phyloP scores from a whole-genome alignment of 495 filamentous ascomycete genomes.

The Neohortaea acidophila region DNA sequence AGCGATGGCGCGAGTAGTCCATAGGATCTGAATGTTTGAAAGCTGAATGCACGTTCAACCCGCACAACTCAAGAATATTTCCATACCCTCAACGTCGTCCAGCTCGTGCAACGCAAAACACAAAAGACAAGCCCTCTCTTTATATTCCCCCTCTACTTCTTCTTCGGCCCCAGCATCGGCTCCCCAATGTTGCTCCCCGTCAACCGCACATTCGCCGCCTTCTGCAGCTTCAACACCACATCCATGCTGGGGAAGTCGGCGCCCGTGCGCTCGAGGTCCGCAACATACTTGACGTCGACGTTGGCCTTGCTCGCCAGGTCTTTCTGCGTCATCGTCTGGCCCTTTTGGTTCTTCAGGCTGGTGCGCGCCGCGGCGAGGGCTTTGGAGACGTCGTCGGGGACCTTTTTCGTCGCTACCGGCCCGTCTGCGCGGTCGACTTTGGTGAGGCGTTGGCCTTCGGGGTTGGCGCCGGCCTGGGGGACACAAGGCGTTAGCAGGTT shows the following conservation, averaged over 20 bases:
- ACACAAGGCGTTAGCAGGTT: conserved; percentile 8
- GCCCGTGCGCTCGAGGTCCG: conserved; percentile 59
- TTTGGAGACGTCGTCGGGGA: conserved; percentile 63
- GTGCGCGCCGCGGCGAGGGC: conserved; percentile 63
- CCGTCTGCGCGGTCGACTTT: conserved; percentile 98
- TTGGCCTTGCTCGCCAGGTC: conserved; percentile 91
- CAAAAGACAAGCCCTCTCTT: too few relatives aligned
- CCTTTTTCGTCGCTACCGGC: conserved; percentile 88
- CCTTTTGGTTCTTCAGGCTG: conserved; percentile 34
- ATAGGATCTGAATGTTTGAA: too few relatives aligned
- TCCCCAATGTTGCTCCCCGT: conserved; percentile 15
- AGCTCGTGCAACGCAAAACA: too few relatives aligned
- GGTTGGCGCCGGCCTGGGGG: conserved; percentile 12
- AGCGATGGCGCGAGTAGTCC: too few relatives aligned
- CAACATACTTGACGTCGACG: conserved; percentile 61
- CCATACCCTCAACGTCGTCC: too few relatives aligned
- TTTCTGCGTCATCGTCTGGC: conserved; percentile 85
- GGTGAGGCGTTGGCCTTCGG: conserved; percentile 87
- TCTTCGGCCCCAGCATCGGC: conserved; percentile 18
- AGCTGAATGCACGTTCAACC: too few relatives aligned
- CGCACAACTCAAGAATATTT: too few relatives aligned
- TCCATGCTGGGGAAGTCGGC: conserved; percentile 18
- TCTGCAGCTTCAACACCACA: conserved; percentile 17
- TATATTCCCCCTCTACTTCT: conserved; percentile 12
- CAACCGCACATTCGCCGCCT: conserved; percentile 20